phyloP scores from a whole-genome alignment of 306 rosid species.

The Canavalia gladiata region DNA sequence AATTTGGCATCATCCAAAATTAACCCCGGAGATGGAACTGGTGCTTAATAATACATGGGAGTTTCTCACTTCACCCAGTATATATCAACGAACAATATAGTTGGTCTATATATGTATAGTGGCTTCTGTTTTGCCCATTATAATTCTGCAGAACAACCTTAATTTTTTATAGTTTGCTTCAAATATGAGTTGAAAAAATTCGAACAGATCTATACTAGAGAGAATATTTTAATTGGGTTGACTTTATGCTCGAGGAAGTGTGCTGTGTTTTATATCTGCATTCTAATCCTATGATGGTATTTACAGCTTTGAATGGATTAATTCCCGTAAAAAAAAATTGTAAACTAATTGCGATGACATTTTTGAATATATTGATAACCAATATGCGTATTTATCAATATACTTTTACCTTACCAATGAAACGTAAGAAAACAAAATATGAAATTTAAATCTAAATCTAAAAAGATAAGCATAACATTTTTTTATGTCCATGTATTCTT shows the following conservation, averaged over 20 bases:
- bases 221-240: not conserved
- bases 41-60: conserved; percentile 37
- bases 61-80: not conserved
- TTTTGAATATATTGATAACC: too few relatives aligned
- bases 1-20: conserved; percentile 47
- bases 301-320: not conserved
- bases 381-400: too few relatives aligned
- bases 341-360: too few relatives aligned
- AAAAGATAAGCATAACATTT: too few relatives aligned
- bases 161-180: not conserved
- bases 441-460: too few relatives aligned
- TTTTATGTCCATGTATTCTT: too few relatives aligned
- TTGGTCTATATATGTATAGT: not conserved
- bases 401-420: too few relatives aligned
- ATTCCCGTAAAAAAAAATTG: too few relatives aligned
- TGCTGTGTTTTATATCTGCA: not conserved
- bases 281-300: not conserved
- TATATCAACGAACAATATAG: not conserved
- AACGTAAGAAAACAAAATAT: too few relatives aligned
- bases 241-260: not conserved
- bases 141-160: not conserved
- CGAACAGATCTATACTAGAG: not conserved
- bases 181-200: not conserved
- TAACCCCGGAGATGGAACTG: conserved; percentile 42
- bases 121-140: not conserved